Evolutionary conservation across 2,329 filamentous ascomycete species (phyloP), one percentile per base, ranked within the genome.

Genomic region (Fusarium udum): DNA sequence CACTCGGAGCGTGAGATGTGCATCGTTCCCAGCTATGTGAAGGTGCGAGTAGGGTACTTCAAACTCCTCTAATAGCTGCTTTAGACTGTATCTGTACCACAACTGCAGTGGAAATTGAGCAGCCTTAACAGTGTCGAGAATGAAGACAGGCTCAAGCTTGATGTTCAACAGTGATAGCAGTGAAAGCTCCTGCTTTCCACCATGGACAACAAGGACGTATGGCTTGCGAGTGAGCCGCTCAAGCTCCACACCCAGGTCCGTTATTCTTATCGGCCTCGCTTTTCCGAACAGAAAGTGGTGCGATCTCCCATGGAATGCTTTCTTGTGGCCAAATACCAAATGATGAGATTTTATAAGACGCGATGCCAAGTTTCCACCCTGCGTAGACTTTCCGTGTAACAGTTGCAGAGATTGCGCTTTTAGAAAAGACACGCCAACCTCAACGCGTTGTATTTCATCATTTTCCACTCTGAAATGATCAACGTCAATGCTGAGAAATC

Each of bases 1-100:
- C 1, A 59, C 71, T 49, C 69, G 70, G 15, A 79, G 71, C 8
- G 55, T 64, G 13, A 77, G 74, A 32, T 77, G 73, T 14, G 78
- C 77, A 52, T 78, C 75, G 28, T 79, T 80, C 3, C 76, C 75
- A 9, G 77, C 76, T 6, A 65, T 43, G 24, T 79, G 76, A 22
- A 79, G 56, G 2, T 51, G 6, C 7, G 16, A 4, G 48, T 34
- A 52, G 0, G 48, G n/a, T 15, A 52, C 15, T 9, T 52, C 0
- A 0, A 52, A 52, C 48, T 52, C 48, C 4, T 36, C 48, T 0
- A 52, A 8, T 3, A 52, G 16, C 4, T 52, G 31, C n/a, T 52
- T 52, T 0, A 24, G 6, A 12, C 16, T 26, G 16, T 34, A 4
- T 4, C 31, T 36, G 16, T 52, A 34, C 48, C 31, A 52, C 1